Conservation (phyloP, 331 rosid genomes). For the Telfairia occidentalis region DNA sequence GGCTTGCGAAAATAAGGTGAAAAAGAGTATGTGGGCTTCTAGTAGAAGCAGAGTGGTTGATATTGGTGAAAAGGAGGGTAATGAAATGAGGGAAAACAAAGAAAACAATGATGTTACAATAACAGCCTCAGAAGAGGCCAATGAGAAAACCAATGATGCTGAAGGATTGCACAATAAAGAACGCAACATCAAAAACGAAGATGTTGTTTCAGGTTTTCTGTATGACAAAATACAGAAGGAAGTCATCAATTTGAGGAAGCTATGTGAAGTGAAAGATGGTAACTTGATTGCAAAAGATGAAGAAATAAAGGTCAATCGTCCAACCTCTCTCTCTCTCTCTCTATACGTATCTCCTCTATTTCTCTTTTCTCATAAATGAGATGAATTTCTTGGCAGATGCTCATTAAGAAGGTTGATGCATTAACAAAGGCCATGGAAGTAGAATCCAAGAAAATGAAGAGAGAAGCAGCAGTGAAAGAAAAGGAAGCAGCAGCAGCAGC, state of each 20-base stretch:
- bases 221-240: slow-evolving; percentile 85
- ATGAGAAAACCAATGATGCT: slow-evolving; percentile 16
- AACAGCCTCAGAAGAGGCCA: slow-evolving; percentile 16
- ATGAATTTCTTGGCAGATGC: slow-evolving; percentile 36
- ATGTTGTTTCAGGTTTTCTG: slow-evolving; percentile 76
- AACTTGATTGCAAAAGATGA: slow-evolving; percentile 52
- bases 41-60: slow-evolving; percentile 58
- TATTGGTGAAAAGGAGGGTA: slow-evolving; percentile 55
- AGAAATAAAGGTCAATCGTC: slow-evolving; percentile 59
- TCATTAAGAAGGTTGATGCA: slow-evolving; percentile 70
- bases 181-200: slow-evolving; percentile 29
- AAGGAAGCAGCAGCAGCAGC: slow-evolving; percentile 51
- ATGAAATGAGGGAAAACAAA: slow-evolving; percentile 26
- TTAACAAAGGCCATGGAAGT: slow-evolving; percentile 71
- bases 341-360: not conserved
- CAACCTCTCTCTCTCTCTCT: not conserved
- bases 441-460: slow-evolving; percentile 71
- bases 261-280: slow-evolving; percentile 47
- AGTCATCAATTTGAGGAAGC: slow-evolving; percentile 58
- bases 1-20: slow-evolving; percentile 38
- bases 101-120: slow-evolving; percentile 18
- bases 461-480: slow-evolving; percentile 78
- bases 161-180: slow-evolving; percentile 25
- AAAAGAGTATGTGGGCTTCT: slow-evolving; percentile 61
- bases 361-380: slow-evolving; percentile 9